Evolutionary conservation across 2,329 filamentous ascomycete genomes (phyloP), one percentile per base, ranked within the genome.

Genomic region (Phialemonium atrogriseum): DNA sequence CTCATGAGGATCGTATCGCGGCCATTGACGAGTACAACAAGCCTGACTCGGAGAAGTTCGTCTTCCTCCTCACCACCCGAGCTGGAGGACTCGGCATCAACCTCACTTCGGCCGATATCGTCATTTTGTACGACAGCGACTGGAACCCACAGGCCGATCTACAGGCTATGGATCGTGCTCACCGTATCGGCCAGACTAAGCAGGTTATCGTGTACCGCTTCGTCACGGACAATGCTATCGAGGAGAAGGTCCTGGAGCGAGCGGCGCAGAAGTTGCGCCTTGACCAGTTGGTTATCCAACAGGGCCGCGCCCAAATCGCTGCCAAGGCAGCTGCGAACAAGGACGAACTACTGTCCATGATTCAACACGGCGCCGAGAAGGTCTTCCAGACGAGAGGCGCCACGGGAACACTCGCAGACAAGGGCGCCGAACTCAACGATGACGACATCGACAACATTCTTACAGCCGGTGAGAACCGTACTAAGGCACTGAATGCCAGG

Each of bases 11-110:
- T 52, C 87, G 91, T 55, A 96, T 98, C 50, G 80, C 86, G 15
- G 91, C 89, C 24, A 98, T 98, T 47, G 91, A 98, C 50, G 88
- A 96, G 9, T 98, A 98, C 73, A 98, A 98, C 65, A 94, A 84
- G 58, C 83, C 86, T 4, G 86, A 70, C 1, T 96, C 91, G 0
- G 91, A 98, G 51, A 95, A 94, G 58, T 98, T 96, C 47, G 72
- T 98, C 36, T 98, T 98, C 59, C 66, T 98, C 39, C 70, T 98
- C 27, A 98, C 91, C 0, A 98, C 91, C 23, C 80, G 91, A 60
- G 91, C 91, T 35, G 91, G 91, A 67, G 91, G 91, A 48, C 64
- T 98, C 33, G 91, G 91, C 49, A 98, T 98, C 67, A 98, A 98
- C 54, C 64, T 98, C 52, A 98, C 91, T 1, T 81, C 74, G 38